A percentile compares a stretch with the other conserved stretches of the same genome.
Evolutionary conservation across 192 early-diverging fungal species (phyloP).

Genomic region (Backusella luteola): DNA sequence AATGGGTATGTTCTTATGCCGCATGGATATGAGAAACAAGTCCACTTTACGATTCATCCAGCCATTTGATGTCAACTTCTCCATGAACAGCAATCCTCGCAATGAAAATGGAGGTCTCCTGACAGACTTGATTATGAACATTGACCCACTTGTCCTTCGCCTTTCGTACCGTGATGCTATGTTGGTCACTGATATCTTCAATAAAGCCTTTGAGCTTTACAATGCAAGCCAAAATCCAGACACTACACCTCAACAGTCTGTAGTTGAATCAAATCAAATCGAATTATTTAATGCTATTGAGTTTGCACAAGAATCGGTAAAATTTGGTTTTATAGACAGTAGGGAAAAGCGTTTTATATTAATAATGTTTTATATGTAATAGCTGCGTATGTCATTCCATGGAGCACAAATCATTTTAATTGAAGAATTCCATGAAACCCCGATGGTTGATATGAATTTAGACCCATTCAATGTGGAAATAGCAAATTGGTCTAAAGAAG

Average conservation of each 20-base stretch:
- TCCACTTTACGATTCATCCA: constrained; percentile 86
- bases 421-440: constrained; percentile 92
- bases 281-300: background rate
- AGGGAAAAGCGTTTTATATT: background rate
- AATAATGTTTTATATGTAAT: background rate
- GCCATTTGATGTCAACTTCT: constrained; percentile 79
- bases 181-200: constrained; percentile 81
- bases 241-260: background rate
- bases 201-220: constrained; percentile 64
- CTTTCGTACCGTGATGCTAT: constrained; percentile 86
- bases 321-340: background rate
- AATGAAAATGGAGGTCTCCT: background rate
- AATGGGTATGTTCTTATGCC: constrained; percentile 89
- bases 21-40: constrained; percentile 78
- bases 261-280: background rate
- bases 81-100: constrained; percentile 59
- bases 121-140: constrained; percentile 51
- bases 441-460: constrained; percentile 82
- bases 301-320: constrained; percentile 29
- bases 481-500: constrained; percentile 77
- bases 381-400: constrained; percentile 62
- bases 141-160: constrained; percentile 75
- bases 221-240: background rate
- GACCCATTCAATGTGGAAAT: constrained; percentile 79
- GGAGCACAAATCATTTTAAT: constrained; percentile 82